Evolutionary conservation across 768 basidiomycete species (phyloP).

Genomic region (Phanerochaete sordida): DNA sequence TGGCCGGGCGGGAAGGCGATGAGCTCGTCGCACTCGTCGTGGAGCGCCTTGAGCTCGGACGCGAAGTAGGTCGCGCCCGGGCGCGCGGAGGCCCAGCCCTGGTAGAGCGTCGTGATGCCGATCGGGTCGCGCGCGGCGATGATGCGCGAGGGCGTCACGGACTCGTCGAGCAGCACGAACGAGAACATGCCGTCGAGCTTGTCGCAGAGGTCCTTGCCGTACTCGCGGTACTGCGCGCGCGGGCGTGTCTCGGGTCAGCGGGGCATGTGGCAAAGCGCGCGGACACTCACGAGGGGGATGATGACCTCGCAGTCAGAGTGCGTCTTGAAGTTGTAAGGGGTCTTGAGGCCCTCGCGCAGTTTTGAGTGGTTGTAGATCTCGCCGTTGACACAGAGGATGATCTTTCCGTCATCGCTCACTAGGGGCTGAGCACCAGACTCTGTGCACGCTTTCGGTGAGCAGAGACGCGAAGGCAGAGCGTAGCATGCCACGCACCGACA

Average conservation of each 20-base stretch:
- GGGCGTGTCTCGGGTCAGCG: not conserved
- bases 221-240: conserved; percentile 68
- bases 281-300: conserved; percentile 67
- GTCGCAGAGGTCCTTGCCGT: conserved; percentile 71
- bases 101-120: conserved; percentile 98
- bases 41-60: conserved; percentile 91
- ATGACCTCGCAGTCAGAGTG: conserved; percentile 99
- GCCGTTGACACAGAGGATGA: conserved; percentile 91
- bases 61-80: conserved; percentile 90
- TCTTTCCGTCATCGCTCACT: conserved; percentile 77
- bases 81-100: conserved; percentile 83
- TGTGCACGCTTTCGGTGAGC: conserved; percentile 30
- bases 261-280: not conserved
- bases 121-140: conserved; percentile 97
- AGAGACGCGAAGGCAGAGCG: not conserved
- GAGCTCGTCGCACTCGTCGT: conserved; percentile 91
- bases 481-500: conserved; percentile 62
- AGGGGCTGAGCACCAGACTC: conserved; percentile 97
- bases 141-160: conserved; percentile 81
- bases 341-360: conserved; percentile 63
- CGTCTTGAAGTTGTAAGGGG: conserved; percentile 83
- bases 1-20: conserved; percentile 97
- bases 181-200: conserved; percentile 98
- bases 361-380: conserved; percentile 98
- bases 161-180: conserved; percentile 93